Evolutionary conservation across 2,329 filamentous ascomycete genomes (phyloP).

Genomic region (Hymenoscyphus infarciens): DNA sequence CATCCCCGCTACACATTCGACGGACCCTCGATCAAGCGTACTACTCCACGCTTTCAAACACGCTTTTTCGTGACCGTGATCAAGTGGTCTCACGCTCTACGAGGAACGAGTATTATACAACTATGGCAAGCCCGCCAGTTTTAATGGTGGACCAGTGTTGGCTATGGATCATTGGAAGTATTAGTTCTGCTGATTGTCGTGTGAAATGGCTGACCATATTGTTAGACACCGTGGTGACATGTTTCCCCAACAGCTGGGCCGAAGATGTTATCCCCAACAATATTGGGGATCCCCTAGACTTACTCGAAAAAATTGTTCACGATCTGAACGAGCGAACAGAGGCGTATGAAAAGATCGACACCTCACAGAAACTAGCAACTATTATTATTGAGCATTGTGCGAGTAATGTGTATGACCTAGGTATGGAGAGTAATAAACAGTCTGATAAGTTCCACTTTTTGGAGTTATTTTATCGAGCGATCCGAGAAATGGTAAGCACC

Average conservation of each 20-base stretch:
- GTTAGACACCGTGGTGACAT: neutral
- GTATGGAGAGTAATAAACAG: neutral
- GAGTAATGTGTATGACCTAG: neutral
- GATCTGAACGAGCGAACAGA: neutral
- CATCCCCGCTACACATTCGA: slow-evolving; percentile 11
- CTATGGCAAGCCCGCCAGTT: neutral
- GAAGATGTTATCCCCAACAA: neutral
- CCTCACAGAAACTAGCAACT: neutral
- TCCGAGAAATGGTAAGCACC: neutral
- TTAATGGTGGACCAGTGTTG: slow-evolving; percentile 6
- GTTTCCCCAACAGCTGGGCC: neutral
- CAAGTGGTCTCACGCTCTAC: slow-evolving; percentile 1
- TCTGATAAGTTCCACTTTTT: slow-evolving; percentile 4
- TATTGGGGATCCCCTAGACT: neutral
- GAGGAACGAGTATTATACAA: neutral
- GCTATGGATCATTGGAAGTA: slow-evolving; percentile 2
- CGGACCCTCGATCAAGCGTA: slow-evolving; percentile 12
- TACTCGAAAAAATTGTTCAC: slow-evolving; percentile 1
- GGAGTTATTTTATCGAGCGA: slow-evolving; percentile 1
- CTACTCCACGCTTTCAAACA: slow-evolving; percentile 9
- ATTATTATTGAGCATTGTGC: slow-evolving; percentile 6
- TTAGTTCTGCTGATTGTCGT: no score
- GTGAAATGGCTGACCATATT: neutral
- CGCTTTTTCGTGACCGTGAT: slow-evolving; percentile 1
- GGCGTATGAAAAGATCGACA: neutral